Evolutionary conservation across 352 stramenopile genomes (phyloP).

Genomic region (Elongisporangium senticosum): DNA sequence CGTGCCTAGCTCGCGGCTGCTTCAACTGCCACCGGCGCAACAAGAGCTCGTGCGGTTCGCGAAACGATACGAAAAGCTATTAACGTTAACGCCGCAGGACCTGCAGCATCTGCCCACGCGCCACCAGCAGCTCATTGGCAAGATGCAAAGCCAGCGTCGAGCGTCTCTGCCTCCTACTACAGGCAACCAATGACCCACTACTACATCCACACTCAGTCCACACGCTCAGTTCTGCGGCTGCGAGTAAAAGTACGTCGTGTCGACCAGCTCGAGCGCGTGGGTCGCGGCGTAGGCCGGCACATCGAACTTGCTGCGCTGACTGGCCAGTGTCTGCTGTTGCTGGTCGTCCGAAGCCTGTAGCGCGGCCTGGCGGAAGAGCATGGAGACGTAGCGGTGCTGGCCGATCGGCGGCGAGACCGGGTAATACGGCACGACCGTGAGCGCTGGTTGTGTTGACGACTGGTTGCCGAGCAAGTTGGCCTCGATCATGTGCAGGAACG

Average conservation of each 20-base stretch:
- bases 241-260: slow-evolving; percentile 40
- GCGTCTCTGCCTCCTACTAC: neutral
- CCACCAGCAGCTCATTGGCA: slow-evolving; percentile 37
- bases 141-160: slow-evolving; percentile 18
- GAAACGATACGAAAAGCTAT: slow-evolving; percentile 41
- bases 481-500: slow-evolving; percentile 70
- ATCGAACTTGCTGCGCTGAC: slow-evolving; percentile 42
- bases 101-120: slow-evolving; percentile 24
- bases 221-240: slow-evolving; percentile 7
- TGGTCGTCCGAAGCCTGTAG: slow-evolving; percentile 2
- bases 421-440: slow-evolving; percentile 50
- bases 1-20: slow-evolving; percentile 27
- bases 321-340: slow-evolving; percentile 14
- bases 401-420: slow-evolving; percentile 45
- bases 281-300: slow-evolving; percentile 28
- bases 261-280: slow-evolving; percentile 25
- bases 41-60: slow-evolving; percentile 49
- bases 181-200: slow-evolving; percentile 6
- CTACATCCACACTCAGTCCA: neutral
- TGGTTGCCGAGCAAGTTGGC: slow-evolving; percentile 13
- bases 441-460: neutral
- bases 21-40: slow-evolving; percentile 27
- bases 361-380: slow-evolving; percentile 35
- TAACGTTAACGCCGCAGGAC: slow-evolving; percentile 24
- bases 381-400: slow-evolving; percentile 49